A percentile compares a stretch with the other conserved stretches of the same genome.
Conservation (phyloP, 2,329 filamentous ascomycete genomes). For the Sclerotinia spermophila region DNA sequence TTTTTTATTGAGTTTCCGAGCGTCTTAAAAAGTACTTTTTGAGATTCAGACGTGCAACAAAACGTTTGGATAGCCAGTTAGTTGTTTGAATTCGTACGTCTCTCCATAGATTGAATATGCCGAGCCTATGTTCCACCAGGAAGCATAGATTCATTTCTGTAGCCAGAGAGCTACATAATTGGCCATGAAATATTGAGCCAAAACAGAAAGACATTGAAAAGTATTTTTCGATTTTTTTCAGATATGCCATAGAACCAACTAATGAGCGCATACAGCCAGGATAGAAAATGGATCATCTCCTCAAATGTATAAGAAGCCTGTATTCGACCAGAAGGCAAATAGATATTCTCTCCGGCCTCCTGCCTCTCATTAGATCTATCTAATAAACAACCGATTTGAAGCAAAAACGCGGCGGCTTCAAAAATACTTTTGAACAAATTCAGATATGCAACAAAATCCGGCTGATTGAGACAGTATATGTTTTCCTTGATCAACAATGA, state of each 20-base stretch:
- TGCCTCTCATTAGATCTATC: too few species aligned
- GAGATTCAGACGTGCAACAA: neutral
- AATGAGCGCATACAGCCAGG: neutral
- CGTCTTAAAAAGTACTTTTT: neutral
- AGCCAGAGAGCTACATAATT: neutral
- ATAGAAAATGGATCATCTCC: too few species aligned
- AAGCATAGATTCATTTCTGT: neutral
- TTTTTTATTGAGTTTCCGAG: neutral
- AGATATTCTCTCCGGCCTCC: neutral
- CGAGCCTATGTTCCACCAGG: neutral
- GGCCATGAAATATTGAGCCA: rapidly evolving
- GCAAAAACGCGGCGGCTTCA: neutral
- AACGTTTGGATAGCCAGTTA: neutral
- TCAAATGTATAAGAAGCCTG: neutral
- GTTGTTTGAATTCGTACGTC: neutral
- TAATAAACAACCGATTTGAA: too few species aligned
- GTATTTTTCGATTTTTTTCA: neutral
- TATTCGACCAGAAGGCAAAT: neutral
- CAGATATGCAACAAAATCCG: neutral
- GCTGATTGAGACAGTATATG: too few species aligned
- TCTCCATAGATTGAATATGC: too few species aligned
- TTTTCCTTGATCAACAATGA: rapidly evolving
- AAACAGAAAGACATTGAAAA: too few species aligned
- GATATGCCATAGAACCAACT: too few species aligned
- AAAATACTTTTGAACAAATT: neutral